Evolutionary conservation across 1,284 basidiomycete species (phyloP).

Genomic region (Leccinum huronense): DNA sequence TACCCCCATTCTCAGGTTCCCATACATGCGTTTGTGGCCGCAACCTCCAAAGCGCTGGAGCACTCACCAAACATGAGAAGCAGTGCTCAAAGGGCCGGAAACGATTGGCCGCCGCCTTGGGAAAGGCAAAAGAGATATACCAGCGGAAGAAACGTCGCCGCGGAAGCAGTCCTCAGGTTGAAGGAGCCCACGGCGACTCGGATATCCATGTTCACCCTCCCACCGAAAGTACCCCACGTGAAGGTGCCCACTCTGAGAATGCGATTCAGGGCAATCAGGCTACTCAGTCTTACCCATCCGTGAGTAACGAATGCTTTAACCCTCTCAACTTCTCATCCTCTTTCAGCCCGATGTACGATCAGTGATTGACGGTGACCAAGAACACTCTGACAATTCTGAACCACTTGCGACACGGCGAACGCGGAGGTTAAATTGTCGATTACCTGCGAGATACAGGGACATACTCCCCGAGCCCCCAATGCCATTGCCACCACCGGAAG

Average conservation of each 20-base stretch:
- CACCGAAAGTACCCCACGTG: no score
- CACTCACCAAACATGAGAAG: no score
- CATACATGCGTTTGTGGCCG: not conserved
- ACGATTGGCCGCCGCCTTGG: not conserved
- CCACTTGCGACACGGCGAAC: not conserved
- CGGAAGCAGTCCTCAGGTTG: not conserved
- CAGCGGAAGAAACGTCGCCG: not conserved
- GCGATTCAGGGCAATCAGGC: no score
- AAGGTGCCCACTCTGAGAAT: no score
- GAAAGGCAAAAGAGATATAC: not conserved
- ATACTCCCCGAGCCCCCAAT: not conserved
- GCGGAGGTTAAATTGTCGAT: not conserved
- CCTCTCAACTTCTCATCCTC: no score
- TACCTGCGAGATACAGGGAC: constrained; percentile 2
- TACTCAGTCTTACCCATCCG: no score
- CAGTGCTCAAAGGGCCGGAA: no score
- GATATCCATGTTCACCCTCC: no score
- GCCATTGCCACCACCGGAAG: constrained; percentile 1
- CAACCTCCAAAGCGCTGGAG: no score
- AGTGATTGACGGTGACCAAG: no score
- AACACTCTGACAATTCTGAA: not conserved
- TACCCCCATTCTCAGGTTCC: not conserved
- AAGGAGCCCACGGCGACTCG: not conserved
- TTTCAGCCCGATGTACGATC: no score
- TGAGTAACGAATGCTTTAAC: no score